A percentile compares a stretch with the other conserved stretches of the same genome.
These are phyloP conservation scores for Chlorella sp. DNA, from an alignment of 139 green algal species.

Conservation along the genomic window DNA sequence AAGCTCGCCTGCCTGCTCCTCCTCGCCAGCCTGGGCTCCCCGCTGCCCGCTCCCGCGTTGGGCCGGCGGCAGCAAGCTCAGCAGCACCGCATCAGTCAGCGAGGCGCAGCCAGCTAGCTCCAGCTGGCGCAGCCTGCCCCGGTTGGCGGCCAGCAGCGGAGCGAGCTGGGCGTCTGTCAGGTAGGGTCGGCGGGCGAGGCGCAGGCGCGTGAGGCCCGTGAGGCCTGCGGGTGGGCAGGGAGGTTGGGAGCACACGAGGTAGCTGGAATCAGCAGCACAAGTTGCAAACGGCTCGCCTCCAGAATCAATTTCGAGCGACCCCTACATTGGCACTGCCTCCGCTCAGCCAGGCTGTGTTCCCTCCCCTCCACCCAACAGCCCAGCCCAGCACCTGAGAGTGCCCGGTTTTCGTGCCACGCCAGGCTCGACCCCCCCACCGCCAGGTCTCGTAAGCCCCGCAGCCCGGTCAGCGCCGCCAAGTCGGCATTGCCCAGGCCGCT, in stretches of 20 bases:
- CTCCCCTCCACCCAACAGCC: too few species aligned
- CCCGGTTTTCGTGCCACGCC: constrained; percentile 16
- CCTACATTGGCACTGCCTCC: too few species aligned
- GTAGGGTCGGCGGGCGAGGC: constrained; percentile 14
- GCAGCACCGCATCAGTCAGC: constrained; percentile 3
- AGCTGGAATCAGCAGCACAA: too few species aligned
- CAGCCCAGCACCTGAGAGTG: constrained; percentile 2
- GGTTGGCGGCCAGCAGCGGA: constrained; percentile 26
- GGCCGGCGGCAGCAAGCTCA: neutral
- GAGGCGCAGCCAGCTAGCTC: constrained; percentile 14
- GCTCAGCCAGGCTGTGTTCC: too few species aligned
- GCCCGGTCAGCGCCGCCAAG: neutral
- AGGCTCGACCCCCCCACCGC: constrained; percentile 13
- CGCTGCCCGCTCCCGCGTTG: neutral
- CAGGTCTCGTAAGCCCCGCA: constrained; percentile 3
- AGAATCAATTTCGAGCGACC: too few species aligned
- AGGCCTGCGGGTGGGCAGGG: neutral
- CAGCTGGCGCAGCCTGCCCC: constrained; percentile 6
- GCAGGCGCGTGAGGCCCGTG: constrained; percentile 2
- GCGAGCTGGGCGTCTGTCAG: constrained; percentile 19
- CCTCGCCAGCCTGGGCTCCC: neutral
- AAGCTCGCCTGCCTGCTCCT: neutral
- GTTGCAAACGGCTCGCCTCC: too few species aligned
- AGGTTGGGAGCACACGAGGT: too few species aligned
- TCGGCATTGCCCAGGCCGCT: constrained; percentile 1